Evolutionary conservation across 2,329 filamentous ascomycete genomes (phyloP).

Genomic region (Cryphonectria naterciae): DNA sequence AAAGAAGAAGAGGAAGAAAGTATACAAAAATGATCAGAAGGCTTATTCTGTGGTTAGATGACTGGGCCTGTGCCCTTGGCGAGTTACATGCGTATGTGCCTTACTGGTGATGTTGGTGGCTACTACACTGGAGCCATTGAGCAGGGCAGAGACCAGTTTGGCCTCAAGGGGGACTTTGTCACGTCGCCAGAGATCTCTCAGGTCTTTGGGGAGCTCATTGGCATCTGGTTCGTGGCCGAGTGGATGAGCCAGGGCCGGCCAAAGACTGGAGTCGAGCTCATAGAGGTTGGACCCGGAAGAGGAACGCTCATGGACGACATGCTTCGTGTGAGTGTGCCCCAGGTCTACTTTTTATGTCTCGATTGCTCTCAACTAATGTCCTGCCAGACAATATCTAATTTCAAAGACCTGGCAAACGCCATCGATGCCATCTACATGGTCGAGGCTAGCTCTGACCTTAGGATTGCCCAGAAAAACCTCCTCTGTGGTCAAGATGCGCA

Average conservation of each 20-base stretch:
- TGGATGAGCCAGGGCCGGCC: conserved; percentile 90
- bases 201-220: conserved; percentile 91
- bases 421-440: conserved; percentile 92
- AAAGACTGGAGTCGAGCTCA: conserved; percentile 76
- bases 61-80: conserved; percentile 92
- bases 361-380: conserved; percentile 12
- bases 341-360: neutral
- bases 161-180: conserved; percentile 91
- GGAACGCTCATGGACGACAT: conserved; percentile 98
- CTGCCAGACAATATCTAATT: conserved; percentile 76
- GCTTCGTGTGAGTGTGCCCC: conserved; percentile 66
- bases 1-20: neutral
- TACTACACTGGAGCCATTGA: conserved; percentile 85
- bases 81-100: conserved; percentile 97
- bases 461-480: conserved; percentile 76
- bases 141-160: conserved; percentile 81
- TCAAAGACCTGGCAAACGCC: conserved; percentile 74
- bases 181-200: conserved; percentile 98
- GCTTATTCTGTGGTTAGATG: conserved; percentile 42
- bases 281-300: conserved; percentile 91
- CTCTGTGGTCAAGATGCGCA: conserved; percentile 74
- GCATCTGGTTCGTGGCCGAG: conserved; percentile 93
- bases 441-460: conserved; percentile 83
- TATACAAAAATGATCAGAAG: neutral
- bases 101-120: conserved; percentile 86